Evolutionary conservation across 805 yeast species (phyloP).

Genomic region (Hanseniaspora vineae): DNA sequence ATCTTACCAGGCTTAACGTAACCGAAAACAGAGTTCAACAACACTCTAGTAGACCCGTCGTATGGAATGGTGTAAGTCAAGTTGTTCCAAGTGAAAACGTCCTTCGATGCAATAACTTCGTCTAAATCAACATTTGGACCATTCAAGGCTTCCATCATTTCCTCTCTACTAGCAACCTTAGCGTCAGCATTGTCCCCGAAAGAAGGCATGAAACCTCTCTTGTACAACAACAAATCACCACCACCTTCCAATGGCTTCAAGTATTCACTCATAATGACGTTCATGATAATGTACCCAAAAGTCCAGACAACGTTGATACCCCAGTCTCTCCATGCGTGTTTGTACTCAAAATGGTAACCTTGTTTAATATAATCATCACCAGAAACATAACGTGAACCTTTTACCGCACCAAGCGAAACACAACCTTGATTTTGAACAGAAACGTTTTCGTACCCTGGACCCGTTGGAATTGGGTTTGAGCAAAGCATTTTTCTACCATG

Average conservation of each 20-base stretch:
- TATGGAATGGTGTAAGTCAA: constrained; percentile 53
- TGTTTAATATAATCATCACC: constrained; percentile 37
- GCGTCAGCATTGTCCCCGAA: constrained; percentile 25
- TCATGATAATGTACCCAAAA: constrained; percentile 22
- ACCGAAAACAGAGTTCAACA: constrained; percentile 46
- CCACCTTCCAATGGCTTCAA: constrained; percentile 26
- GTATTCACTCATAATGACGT: constrained; percentile 26
- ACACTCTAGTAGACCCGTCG: constrained; percentile 43
- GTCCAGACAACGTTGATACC: constrained; percentile 44
- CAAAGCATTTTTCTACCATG: constrained; percentile 25
- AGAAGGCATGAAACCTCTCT: constrained; percentile 30
- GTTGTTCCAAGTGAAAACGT: constrained; percentile 62
- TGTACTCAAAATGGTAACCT: constrained; percentile 28
- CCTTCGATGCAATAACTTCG: constrained; percentile 26
- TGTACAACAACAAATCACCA: constrained; percentile 30
- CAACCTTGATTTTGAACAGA: constrained; percentile 27
- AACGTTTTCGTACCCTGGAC: constrained; percentile 27
- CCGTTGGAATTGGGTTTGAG: constrained; percentile 28
- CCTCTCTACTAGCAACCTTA: constrained; percentile 26
- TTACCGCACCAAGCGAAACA: constrained; percentile 37
- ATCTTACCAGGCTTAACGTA: constrained; percentile 72
- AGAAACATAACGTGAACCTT: constrained; percentile 21
- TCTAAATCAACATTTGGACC: constrained; percentile 22
- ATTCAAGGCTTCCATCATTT: constrained; percentile 26
- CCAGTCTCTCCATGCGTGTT: constrained; percentile 49